Evolutionary conservation across 1,284 basidiomycete species (phyloP), one percentile per base, ranked within the genome.

Genomic region (Tremellales sp.): DNA sequence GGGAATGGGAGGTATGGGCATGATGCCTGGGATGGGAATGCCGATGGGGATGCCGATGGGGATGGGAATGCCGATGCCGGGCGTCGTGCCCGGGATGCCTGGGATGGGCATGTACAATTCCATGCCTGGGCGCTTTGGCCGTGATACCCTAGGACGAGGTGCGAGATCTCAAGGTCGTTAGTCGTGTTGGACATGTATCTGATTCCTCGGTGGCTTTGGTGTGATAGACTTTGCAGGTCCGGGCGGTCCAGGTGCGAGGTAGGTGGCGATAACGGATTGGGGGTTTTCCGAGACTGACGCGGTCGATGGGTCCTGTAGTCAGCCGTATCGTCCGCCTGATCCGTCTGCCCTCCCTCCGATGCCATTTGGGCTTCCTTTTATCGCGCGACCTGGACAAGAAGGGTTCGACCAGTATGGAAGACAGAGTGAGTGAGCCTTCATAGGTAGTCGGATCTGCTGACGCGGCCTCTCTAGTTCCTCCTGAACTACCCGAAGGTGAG

Each of bases 271-370:
- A 10, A 21, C 34, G 34, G 8, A 36, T 9, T 36, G 34, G 18
- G 34, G 34, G n/a, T n/a, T n/a, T 29, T 21, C 16, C 29, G 29
- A 10, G 29, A 31, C 29, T 31, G 10, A 10, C 29, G 29, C 16
- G 34, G 7, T 26, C 18, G 29, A 35, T 19, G 21, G 3, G 14
- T 40, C n/a, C 5, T 5, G 10, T 31, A 65, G 60, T 43, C 65
- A 67, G 46, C 65, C 65, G 10, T 67, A 67, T 47, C 51, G 65
- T 37, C 65, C 65, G 14, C 65, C 65, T n/a, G 65, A 67, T 37
- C 65, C 65, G n/a, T 58, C 56, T 13, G 54, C 60, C 10, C 41
- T 60, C 8, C 60, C 62, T 33, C 65, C 61, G 12, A 67, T 67
- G 65, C 65, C 64, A 6, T 54, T 51, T 22, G 65, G 65, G 19